phyloP scores from a whole-genome alignment of 257 asterid species.

The Primulina huaijiensis region DNA sequence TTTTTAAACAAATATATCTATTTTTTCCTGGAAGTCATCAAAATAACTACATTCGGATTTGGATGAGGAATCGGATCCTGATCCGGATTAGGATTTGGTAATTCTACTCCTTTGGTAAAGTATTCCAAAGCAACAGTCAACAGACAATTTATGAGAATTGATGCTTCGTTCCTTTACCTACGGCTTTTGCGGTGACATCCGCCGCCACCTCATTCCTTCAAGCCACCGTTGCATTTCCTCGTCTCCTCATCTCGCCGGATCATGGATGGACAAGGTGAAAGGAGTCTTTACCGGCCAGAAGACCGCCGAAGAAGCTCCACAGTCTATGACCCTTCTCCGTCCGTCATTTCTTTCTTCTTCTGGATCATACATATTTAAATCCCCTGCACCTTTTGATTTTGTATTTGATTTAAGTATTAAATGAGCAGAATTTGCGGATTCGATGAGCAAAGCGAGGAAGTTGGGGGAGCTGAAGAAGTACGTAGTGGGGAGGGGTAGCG shows the following conservation, averaged over 20 bases:
- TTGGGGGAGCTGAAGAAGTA: slow-evolving; percentile 59
- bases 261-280: slow-evolving; percentile 88
- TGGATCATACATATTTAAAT: neutral
- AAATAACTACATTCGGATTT: too few species aligned
- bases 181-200: slow-evolving; percentile 1
- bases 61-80: too few species aligned
- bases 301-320: slow-evolving; percentile 32
- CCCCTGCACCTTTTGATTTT: neutral
- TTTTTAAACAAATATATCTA: too few species aligned
- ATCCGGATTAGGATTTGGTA: too few species aligned
- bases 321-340: slow-evolving; percentile 76
- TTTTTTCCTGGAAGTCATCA: too few species aligned
- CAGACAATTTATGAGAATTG: too few species aligned
- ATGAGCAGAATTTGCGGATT: slow-evolving; percentile 70
- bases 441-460: slow-evolving; percentile 78
- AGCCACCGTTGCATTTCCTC: slow-evolving; percentile 53
- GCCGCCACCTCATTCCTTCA: slow-evolving; percentile 25
- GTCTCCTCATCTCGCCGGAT: slow-evolving; percentile 49
- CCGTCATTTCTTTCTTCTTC: slow-evolving; percentile 23
- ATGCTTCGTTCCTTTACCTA: slow-evolving; percentile 38
- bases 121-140: too few species aligned
- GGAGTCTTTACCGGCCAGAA: slow-evolving; percentile 67
- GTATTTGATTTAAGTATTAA: slow-evolving; percentile 11
- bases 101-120: too few species aligned
- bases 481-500: slow-evolving; percentile 72